Evolutionary conservation across 75 land plant species (phyloP), one percentile per base, ranked within the genome.

Genomic region (Cunninghamia lanceolata): DNA sequence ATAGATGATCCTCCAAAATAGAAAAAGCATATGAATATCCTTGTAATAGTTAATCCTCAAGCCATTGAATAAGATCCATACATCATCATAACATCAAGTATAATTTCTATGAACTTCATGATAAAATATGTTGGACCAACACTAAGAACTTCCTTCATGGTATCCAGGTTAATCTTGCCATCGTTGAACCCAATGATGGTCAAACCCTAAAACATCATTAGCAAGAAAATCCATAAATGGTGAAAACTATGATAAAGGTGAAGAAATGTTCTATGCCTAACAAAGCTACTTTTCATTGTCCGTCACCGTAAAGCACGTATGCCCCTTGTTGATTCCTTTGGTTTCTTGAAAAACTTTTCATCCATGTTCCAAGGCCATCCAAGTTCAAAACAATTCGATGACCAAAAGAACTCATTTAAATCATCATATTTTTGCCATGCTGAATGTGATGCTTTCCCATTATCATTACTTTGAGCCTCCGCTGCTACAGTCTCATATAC

Each of bases 211-310:
- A 98, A 93, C 97, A 96, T 95, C 84, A 97, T 34, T 17, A 92
- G 86, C 82, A 98, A 84, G 83, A 98, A 98, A 77, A 98, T 96
- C 99, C 99, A 98, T 25, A 96, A 86, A 35, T 99, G 97, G 82
- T 96, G 99, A 76, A 98, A 98, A 87, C 99, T 98, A 34, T 95
- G 93, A 87, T 95, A 96, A 79, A 95, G 88, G 85, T 96, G 98
- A 76, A 96, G 88, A 86, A 95, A 96, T 76, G 98, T 95, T 50
- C 98, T 87, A 85, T 96, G 98, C 90, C 95, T 96, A 84, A 96
- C 98, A 89, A 96, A 96, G 19, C 83, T 83, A 66, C 85, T 91
- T 90, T 96, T 95, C 14, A 93, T 93, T 59, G 93, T 89, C 92
- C 89, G 92, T 50, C 30, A 19, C 3, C 30, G 56, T 77, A 25